phyloP scores from a whole-genome alignment of 768 basidiomycete species.

The Lentinula raphanica region DNA sequence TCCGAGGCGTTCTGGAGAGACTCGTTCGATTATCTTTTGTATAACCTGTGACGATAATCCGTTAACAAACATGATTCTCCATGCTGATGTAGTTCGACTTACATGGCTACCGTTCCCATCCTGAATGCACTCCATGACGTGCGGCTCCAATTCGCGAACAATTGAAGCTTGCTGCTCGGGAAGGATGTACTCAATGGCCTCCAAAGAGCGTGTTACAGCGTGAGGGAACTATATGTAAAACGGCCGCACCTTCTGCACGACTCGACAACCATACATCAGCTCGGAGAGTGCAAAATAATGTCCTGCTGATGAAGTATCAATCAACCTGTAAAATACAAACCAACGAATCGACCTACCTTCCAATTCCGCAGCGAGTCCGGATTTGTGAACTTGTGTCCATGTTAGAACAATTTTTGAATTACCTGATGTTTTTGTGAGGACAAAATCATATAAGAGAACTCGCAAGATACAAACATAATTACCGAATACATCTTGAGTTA shows the following conservation, averaged over 20 bases:
- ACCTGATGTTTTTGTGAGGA: slow-evolving; percentile 44
- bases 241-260: slow-evolving; percentile 77
- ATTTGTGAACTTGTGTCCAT: slow-evolving; percentile 76
- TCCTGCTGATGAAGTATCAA: neutral
- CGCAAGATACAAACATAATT: slow-evolving; percentile 68
- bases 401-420: slow-evolving; percentile 90
- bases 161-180: slow-evolving; percentile 74
- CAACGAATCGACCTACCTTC: slow-evolving; percentile 36
- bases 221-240: slow-evolving; percentile 9
- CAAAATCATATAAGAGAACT: slow-evolving; percentile 3
- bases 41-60: slow-evolving; percentile 51
- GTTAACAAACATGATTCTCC: no score
- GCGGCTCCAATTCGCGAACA: slow-evolving; percentile 72
- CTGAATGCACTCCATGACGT: slow-evolving; percentile 81
- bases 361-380: slow-evolving; percentile 63
- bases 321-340: neutral
- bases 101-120: slow-evolving; percentile 96
- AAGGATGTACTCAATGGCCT: slow-evolving; percentile 81
- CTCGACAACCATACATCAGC: slow-evolving; percentile 95
- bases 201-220: no score
- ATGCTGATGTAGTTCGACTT: slow-evolving; percentile 17
- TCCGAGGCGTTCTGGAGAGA: slow-evolving; percentile 67
- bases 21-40: slow-evolving; percentile 82
- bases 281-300: slow-evolving; percentile 72
- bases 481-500: slow-evolving; percentile 92